Evolutionary conservation across 1,284 basidiomycete species (phyloP), one percentile per base, ranked within the genome.

Genomic region (Heliocybe sulcata): DNA sequence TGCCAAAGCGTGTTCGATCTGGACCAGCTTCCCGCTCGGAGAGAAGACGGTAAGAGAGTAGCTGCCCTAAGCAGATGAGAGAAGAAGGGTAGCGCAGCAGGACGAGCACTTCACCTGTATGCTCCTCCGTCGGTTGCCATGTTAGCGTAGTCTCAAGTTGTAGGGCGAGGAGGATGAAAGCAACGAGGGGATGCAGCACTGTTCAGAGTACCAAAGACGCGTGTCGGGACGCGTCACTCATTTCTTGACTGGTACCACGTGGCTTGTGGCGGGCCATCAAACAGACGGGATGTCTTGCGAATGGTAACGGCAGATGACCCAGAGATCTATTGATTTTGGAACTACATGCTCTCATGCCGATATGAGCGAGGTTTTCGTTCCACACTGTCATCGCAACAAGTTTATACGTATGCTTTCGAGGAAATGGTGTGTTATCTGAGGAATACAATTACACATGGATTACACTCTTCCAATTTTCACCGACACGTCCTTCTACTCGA

Each of bases 31-130:
- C 60, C 96, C 96, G 64, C 94, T 97, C 52, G 96, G 96, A 33
- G 94, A 98, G 83, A 99, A 99, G 64, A 97, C 97, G 19, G 96
- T 99, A 58, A 99, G 84, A 61, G 96, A 99, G 80, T 98, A 99
- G 69, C 95, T 98, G 67, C 20, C 58, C 45, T 48, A 12, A 29
- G 53, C 55, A 51, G 31, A 45, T 52, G 29, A 42, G 38, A 55
- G 2, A 45, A 47, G 23, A 23, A 42, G 52, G 35, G 55, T 45
- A 54, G 48, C 33, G 58, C 55, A 52, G 58, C 52, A 35, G 56
- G 60, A 52, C 55, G 54, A 58, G 31, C 22, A 22, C 58, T 64
- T 58, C 63, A 82, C 89, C 89, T 92, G 74, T 92, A 92, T 56
- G 89, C 89, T 68, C 89, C 90, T 63, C 90, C 88, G 69, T 77